A percentile compares a stretch with the other conserved stretches of the same genome.
These are phyloP conservation scores for Pyrenophora graminea DNA, from an alignment of 2,329 filamentous ascomycete genomes.

Conservation along the genomic window DNA sequence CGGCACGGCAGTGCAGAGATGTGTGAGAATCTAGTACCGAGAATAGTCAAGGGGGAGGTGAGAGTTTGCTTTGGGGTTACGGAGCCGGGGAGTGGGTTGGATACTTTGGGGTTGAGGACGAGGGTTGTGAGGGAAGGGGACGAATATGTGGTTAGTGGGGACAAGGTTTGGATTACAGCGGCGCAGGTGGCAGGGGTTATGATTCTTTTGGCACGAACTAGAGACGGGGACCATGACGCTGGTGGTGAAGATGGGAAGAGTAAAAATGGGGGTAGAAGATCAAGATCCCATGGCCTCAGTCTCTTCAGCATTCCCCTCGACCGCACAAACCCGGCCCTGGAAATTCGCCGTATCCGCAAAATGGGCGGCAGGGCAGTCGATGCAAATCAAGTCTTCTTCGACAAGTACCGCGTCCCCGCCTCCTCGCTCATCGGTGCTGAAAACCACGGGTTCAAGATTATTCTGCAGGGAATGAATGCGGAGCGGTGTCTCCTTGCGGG, in stretches of 20 bases:
- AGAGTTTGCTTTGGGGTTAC: slow-evolving; percentile 82
- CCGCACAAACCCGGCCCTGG: slow-evolving; percentile 61
- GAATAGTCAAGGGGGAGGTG: slow-evolving; percentile 72
- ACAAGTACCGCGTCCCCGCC: slow-evolving; percentile 70
- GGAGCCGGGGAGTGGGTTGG: slow-evolving; percentile 79
- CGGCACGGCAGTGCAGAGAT: slow-evolving; percentile 72
- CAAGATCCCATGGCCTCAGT: slow-evolving; percentile 54
- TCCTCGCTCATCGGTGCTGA: slow-evolving; percentile 71
- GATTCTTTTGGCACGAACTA: slow-evolving; percentile 77
- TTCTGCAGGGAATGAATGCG: slow-evolving; percentile 56
- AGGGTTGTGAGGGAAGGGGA: slow-evolving; percentile 53
- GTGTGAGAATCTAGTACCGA: slow-evolving; percentile 65
- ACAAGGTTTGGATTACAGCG: slow-evolving; percentile 89
- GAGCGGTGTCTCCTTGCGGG: slow-evolving; percentile 63
- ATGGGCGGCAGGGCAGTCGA: slow-evolving; percentile 85
- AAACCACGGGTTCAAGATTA: slow-evolving; percentile 75
- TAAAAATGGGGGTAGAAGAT: no score
- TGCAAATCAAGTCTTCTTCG: slow-evolving; percentile 87
- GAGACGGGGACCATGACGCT: no score
- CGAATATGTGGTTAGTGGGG: slow-evolving; percentile 49
- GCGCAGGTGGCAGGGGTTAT: slow-evolving; percentile 82
- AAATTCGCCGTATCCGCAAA: slow-evolving; percentile 75
- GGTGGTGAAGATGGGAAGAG: no score
- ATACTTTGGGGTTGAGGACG: slow-evolving; percentile 60
- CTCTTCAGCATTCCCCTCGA: slow-evolving; percentile 82